These are phyloP conservation scores for Pyronema omphalodes DNA, from an alignment of 495 filamentous ascomycete species.

Conservation along the genomic window DNA sequence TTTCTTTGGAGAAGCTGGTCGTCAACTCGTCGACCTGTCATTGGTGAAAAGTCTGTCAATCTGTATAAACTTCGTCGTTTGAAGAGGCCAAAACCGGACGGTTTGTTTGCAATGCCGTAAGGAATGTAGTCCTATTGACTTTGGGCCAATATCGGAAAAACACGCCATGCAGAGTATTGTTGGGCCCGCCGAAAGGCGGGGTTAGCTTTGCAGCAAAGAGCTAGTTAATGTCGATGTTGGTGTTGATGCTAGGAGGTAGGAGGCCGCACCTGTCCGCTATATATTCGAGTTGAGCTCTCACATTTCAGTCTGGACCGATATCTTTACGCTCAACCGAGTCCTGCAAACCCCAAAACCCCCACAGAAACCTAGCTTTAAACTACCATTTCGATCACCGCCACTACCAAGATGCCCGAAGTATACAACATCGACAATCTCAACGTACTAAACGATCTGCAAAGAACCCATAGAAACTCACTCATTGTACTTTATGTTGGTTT, in stretches of 20 bases:
- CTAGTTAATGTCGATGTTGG: not conserved
- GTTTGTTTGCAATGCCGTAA: constrained; percentile 5
- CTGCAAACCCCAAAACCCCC: not conserved
- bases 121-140: not conserved
- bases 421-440: not conserved
- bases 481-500: not conserved
- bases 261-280: constrained; percentile 1
- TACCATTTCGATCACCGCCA: not conserved
- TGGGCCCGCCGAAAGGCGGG: constrained; percentile 3
- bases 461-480: not conserved
- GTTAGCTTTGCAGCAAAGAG: constrained; percentile 1
- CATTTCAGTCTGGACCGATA: constrained; percentile 5
- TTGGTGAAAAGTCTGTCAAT: not conserved
- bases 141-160: constrained; percentile 5
- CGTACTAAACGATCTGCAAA: not conserved
- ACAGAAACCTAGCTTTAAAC: not conserved
- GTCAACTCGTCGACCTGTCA: not conserved
- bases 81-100: not conserved
- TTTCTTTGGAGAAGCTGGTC: not conserved
- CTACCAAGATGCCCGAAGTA: not conserved
- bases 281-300: constrained; percentile 6
- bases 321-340: not conserved
- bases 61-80: not conserved
- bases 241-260: constrained; percentile 1
- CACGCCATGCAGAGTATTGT: constrained; percentile 2